Evolutionary conservation across 2,329 filamentous ascomycete species (phyloP).

Genomic region (Neopestalotiopsis sp.): DNA sequence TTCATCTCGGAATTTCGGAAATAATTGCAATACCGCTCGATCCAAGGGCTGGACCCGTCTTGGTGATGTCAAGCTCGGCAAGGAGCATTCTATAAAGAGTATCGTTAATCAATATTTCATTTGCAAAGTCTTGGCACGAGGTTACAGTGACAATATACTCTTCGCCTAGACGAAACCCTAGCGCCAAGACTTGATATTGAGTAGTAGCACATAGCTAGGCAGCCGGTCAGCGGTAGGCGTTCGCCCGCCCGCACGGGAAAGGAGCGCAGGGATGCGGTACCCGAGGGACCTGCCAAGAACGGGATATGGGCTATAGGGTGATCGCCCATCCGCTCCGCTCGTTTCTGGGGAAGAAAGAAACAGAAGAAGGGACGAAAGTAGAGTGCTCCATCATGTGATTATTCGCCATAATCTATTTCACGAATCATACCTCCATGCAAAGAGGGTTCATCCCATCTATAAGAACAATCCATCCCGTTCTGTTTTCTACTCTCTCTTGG

Average conservation of each 20-base stretch:
- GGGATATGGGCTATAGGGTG: slow-evolving; percentile 1
- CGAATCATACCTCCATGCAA: too few species aligned
- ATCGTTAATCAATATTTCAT: neutral
- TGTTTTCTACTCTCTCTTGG: neutral
- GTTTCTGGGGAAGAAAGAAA: neutral
- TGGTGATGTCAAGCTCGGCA: neutral
- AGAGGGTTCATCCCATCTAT: neutral
- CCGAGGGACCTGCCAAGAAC: slow-evolving; percentile 10
- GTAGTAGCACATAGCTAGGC: too few species aligned
- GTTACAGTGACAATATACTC: neutral
- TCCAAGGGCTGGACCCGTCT: neutral
- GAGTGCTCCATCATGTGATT: neutral
- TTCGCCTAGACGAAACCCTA: neutral
- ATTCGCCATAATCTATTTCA: neutral
- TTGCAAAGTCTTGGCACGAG: neutral
- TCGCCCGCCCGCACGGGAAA: too few species aligned
- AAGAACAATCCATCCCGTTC: neutral
- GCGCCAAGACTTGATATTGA: neutral
- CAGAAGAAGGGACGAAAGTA: neutral
- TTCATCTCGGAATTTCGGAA: slow-evolving; percentile 2
- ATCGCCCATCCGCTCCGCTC: neutral
- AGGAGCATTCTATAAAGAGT: neutral
- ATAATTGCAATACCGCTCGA: neutral
- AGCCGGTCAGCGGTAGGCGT: too few species aligned
- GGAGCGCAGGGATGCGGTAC: neutral